These are phyloP conservation scores for Monilinia polystroma DNA, from an alignment of 2,329 filamentous ascomycete species.

Conservation along the genomic window DNA sequence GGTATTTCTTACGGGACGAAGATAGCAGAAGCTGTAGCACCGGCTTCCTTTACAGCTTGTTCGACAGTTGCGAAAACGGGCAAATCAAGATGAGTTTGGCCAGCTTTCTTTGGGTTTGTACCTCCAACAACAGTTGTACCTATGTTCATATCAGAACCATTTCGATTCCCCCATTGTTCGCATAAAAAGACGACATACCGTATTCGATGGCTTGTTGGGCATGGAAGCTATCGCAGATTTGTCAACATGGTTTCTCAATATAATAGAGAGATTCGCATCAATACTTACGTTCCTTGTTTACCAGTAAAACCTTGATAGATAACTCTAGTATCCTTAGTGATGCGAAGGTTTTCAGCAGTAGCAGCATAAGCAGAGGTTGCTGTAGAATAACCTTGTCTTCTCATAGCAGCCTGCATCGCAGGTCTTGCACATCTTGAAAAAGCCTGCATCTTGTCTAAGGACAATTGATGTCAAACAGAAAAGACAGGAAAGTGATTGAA, in stretches of 20 bases:
- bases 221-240: constrained; percentile 71
- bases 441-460: constrained; percentile 71
- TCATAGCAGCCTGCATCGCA: constrained; percentile 65
- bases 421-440: constrained; percentile 70
- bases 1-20: constrained; percentile 75
- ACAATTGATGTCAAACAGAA: constrained; percentile 38
- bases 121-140: constrained; percentile 97
- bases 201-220: constrained; percentile 98
- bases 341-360: constrained; percentile 83
- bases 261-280: neutral
- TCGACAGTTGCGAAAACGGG: constrained; percentile 90
- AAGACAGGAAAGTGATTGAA: constrained; percentile 26
- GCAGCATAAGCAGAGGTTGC: constrained; percentile 66
- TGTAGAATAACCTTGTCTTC: constrained; percentile 74
- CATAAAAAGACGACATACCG: constrained; percentile 56
- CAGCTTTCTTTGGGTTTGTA: constrained; percentile 99
- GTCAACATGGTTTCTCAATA: constrained; percentile 36
- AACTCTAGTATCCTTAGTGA: constrained; percentile 91
- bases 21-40: constrained; percentile 88
- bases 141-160: constrained; percentile 45
- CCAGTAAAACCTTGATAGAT: constrained; percentile 97
- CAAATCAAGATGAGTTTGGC: constrained; percentile 80
- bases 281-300: constrained; percentile 86
- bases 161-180: constrained; percentile 22
- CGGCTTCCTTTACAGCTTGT: constrained; percentile 86